Conservation (phyloP, 139 green algal genomes). For the Asterochloris sp. region DNA sequence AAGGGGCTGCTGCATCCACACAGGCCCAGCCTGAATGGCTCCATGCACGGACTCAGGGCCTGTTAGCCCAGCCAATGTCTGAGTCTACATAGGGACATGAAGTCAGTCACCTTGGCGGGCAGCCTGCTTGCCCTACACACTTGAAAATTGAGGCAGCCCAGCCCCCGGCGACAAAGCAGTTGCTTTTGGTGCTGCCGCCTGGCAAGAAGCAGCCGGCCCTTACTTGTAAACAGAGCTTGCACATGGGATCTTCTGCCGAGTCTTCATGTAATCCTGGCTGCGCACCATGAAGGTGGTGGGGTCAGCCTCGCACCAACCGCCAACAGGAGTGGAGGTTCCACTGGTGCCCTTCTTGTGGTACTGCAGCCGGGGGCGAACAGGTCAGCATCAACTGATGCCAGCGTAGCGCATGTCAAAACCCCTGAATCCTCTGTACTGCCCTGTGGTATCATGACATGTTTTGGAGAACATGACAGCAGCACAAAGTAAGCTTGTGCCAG, state of each 20-base stretch:
- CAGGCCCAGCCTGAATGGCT: neutral
- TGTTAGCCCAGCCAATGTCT: neutral
- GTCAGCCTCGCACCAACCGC: constrained; percentile 20
- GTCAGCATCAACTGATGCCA: too few relatives aligned
- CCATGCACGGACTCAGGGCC: too few relatives aligned
- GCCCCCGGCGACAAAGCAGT: neutral
- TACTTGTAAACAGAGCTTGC: constrained; percentile 57
- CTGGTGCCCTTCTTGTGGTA: constrained; percentile 4
- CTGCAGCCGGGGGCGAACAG: neutral
- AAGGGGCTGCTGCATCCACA: neutral
- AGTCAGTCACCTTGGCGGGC: too few relatives aligned
- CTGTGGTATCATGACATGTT: too few relatives aligned
- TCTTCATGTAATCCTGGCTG: constrained; percentile 57
- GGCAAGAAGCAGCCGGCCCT: too few relatives aligned
- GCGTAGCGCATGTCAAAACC: too few relatives aligned
- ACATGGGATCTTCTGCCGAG: constrained; percentile 52
- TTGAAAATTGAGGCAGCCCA: neutral
- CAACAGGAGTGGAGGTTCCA: neutral
- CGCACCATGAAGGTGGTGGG: constrained; percentile 51
- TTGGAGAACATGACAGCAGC: too few relatives aligned
- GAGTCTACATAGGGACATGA: neutral
- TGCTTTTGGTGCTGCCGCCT: neutral
- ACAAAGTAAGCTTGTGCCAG: too few relatives aligned
- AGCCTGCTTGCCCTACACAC: neutral
- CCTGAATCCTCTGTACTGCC: too few relatives aligned